These are phyloP conservation scores for Parasarocladium wereldwijsianum DNA, from an alignment of 2,329 filamentous ascomycete species.

Conservation along the genomic window DNA sequence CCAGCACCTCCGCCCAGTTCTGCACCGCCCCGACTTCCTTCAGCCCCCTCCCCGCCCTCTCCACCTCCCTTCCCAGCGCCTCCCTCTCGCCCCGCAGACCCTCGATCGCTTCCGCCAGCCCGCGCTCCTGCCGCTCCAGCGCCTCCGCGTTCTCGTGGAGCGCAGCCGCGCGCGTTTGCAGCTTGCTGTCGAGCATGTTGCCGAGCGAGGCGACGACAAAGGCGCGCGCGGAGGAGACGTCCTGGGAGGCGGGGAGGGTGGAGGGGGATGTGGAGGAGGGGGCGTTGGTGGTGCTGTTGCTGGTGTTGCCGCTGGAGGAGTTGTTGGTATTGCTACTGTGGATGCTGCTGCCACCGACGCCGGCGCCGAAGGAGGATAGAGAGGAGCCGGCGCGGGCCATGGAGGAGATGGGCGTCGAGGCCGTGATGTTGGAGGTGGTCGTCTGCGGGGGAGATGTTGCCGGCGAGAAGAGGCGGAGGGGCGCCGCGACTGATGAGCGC, in stretches of 20 bases:
- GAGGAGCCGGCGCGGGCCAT: background rate
- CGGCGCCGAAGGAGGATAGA: background rate
- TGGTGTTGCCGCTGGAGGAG: slow-evolving; percentile 5
- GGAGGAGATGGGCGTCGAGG: slow-evolving; percentile 3
- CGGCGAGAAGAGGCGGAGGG: too few relatives aligned
- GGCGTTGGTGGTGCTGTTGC: slow-evolving; percentile 11
- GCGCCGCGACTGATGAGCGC: too few relatives aligned
- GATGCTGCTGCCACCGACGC: slow-evolving; percentile 3
- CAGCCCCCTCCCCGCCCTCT: slow-evolving; percentile 45
- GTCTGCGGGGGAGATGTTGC: slow-evolving; percentile 3
- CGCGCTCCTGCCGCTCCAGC: slow-evolving; percentile 52
- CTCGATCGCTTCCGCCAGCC: slow-evolving; percentile 44
- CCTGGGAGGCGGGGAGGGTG: slow-evolving; percentile 25
- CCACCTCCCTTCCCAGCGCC: slow-evolving; percentile 48
- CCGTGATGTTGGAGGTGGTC: slow-evolving; percentile 3
- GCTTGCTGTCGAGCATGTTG: slow-evolving; percentile 53
- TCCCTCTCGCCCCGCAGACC: slow-evolving; percentile 49
- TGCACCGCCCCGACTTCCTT: slow-evolving; percentile 74
- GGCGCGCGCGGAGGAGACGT: slow-evolving; percentile 40
- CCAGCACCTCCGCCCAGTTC: slow-evolving; percentile 77
- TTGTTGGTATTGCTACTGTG: slow-evolving; percentile 5
- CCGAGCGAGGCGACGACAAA: slow-evolving; percentile 50
- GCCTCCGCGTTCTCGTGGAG: slow-evolving; percentile 55
- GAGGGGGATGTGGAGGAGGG: slow-evolving; percentile 13
- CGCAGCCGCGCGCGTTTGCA: slow-evolving; percentile 51